A percentile compares a stretch with the other conserved stretches of the same genome.
These are phyloP conservation scores for Acrocalymma vagum DNA, from an alignment of 2,329 filamentous ascomycete species.

Conservation along the genomic window DNA sequence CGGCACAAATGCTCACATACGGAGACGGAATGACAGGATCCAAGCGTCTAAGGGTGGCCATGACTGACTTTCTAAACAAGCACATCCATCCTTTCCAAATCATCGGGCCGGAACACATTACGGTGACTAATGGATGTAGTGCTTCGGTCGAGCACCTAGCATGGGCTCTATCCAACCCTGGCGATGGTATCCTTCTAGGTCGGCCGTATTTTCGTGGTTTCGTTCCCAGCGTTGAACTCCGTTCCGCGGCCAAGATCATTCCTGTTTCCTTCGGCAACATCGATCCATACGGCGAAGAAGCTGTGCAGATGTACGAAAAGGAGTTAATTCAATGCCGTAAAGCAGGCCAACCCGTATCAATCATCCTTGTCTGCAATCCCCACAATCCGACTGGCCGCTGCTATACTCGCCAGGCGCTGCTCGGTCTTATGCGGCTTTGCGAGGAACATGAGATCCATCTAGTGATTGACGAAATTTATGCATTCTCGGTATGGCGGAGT, in stretches of 20 bases:
- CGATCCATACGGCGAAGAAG: conserved; percentile 54
- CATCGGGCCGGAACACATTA: conserved; percentile 45
- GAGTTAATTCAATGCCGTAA: conserved; percentile 48
- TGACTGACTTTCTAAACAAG: conserved; percentile 49
- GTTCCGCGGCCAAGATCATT: conserved; percentile 54
- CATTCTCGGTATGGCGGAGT: conserved; percentile 56
- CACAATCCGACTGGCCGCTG: conserved; percentile 61
- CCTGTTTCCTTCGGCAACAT: conserved; percentile 54
- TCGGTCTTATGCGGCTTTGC: conserved; percentile 59
- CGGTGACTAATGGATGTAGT: conserved; percentile 53
- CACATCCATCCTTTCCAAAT: conserved; percentile 37
- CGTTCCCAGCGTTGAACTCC: conserved; percentile 53
- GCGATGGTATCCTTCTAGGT: conserved; percentile 53
- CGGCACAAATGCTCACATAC: conserved; percentile 46
- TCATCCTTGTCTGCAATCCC: conserved; percentile 61
- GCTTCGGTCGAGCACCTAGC: conserved; percentile 52
- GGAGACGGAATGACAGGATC: conserved; percentile 52
- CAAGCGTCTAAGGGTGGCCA: conserved; percentile 38
- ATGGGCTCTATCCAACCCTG: conserved; percentile 52
- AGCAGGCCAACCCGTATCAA: conserved; percentile 52
- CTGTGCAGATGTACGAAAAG: conserved; percentile 56
- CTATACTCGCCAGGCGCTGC: conserved; percentile 50
- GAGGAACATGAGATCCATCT: conserved; percentile 61
- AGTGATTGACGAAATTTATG: conserved; percentile 68
- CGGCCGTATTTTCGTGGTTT: conserved; percentile 60